Evolutionary conservation across 2,329 filamentous ascomycete genomes (phyloP), one percentile per base, ranked within the genome.

Genomic region (Ascochyta pisi): DNA sequence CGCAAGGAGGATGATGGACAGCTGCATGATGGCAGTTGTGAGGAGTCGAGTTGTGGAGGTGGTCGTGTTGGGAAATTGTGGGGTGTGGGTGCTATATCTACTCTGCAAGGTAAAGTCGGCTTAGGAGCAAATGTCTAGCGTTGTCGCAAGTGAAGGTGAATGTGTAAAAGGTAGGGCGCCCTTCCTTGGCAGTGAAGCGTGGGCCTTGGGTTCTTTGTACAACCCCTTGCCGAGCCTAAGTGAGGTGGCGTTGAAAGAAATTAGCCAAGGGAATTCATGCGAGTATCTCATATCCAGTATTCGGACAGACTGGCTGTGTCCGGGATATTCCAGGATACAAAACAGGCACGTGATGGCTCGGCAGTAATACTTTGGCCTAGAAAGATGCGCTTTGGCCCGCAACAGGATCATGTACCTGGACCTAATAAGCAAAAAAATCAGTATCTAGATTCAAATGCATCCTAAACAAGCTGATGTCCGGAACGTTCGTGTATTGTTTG

Each of bases 131-230:
- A 54, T 19, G 31, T 38, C 7, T 1, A 12, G 9, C 3, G n/a
- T 22, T 12, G 16, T 23, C 7, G 31, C 13, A 24, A 26, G 34
- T 48, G 31, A 44, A 48, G 31, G 19, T 34, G 39, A 50, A 15
- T 2, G 5, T 19, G n/a, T 4, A 10, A 1, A 7, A 16, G 16
- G 6, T n/a, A 27, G 23, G 37, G 29, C 31, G 31, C 50, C 50
- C 38, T 46, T 40, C 10, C 49, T 44, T 51, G 19, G 41, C 41
- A 10, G 26, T 45, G 41, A 44, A 34, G 19, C 22, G 35, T 16
- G 35, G 34, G 13, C n/a, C 23, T 23, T 29, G 19, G 39, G 5
- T 40, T 31, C 6, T 49, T 44, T 41, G 46, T 55, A 33, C n/a
- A 6, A 55, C 43, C 37, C 43, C 41, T 13, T 33, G 29, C 31